Percentiles rank a stretch among this genome's conserved stretches.
These are phyloP conservation scores for Immersiporthe knoxdaviesiana DNA, from an alignment of 2,329 filamentous ascomycete genomes.

Conservation along the genomic window DNA sequence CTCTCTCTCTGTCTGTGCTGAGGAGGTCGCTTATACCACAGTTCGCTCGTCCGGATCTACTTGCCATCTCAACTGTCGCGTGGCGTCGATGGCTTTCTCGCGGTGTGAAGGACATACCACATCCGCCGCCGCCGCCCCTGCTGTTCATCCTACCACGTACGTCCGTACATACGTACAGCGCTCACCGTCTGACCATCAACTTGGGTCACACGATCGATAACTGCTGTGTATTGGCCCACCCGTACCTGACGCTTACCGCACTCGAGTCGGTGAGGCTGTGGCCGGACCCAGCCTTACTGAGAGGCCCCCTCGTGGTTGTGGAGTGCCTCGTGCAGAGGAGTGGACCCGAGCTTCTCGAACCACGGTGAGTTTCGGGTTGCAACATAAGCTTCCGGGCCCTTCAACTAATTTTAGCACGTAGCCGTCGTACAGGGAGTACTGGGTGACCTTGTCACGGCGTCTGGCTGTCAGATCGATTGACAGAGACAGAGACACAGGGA, in stretches of 20 bases:
- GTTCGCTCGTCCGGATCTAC: neutral
- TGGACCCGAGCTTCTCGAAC: constrained; percentile 6
- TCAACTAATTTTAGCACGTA: neutral
- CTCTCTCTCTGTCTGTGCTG: neutral
- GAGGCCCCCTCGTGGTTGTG: constrained; percentile 15
- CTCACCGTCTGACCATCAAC: constrained; percentile 13
- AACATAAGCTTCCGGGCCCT: constrained; percentile 2
- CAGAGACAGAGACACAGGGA: neutral
- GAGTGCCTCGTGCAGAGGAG: constrained; percentile 11
- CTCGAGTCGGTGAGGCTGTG: constrained; percentile 22
- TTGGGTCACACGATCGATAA: constrained; percentile 18
- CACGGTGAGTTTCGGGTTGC: constrained; percentile 11
- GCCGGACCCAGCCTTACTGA: constrained; percentile 14
- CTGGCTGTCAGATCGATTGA: neutral
- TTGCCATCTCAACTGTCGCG: neutral
- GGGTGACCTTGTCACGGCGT: neutral
- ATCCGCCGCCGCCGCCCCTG: neutral
- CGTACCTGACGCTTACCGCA: constrained; percentile 17
- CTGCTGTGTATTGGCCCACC: constrained; percentile 18
- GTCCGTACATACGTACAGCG: too few species aligned
- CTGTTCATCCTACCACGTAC: neutral
- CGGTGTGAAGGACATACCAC: neutral
- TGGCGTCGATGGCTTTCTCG: constrained; percentile 3
- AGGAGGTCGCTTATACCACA: neutral
- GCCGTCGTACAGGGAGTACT: neutral